Base-by-base conservation (phyloP, 495 filamentous ascomycete genomes). In the Trichoderma reesei region DNA sequence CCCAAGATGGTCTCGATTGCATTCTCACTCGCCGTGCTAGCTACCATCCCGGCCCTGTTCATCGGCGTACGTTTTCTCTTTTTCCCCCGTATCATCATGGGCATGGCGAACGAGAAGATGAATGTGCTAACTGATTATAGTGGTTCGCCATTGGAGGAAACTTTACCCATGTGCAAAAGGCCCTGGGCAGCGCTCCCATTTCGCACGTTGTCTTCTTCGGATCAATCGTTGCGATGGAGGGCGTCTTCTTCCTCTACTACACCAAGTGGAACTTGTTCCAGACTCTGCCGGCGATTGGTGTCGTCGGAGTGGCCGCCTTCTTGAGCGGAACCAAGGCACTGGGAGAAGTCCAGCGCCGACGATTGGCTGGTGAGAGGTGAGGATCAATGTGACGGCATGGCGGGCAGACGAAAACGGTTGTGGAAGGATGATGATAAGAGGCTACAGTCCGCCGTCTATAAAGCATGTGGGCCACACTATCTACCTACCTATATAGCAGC, bases 191-290 rank as follows among this genome's bases (percentile, higher is more conserved):
- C 26, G 88, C 90, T 6, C 92, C 92, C 51, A 65, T 96, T 26
- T 83, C 91, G 9, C 91, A 98, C 71, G 78, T 83, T 46, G 70
- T 88, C 51, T 96, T 97, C 76, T 87, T 93, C 66, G 87, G 86
- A 46, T 94, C 90, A 9, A 84, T 98, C 65, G 41, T 96, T 34
- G 84, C 86, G 13, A 86, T 98, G 79, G 94, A 98, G 75, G 89
- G 84, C 8, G 84, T 96, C 67, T 98, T 98, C 78, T 92, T 92
- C 81, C 74, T 96, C 73, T 98, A 98, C 81, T 98, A 97, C 73
- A 89, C 83, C 38, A 87, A 77, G 68, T 98, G 93, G 94, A 96
- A 87, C 68, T 78, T 98, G 56, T 98, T 98, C 83, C 88, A 96
- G 78, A 83, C 83, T 36, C 82, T 98, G 44, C 92, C 92, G 10